Conservation (phyloP, 2,329 filamentous ascomycete genomes). For the Fusarium euwallaceae region DNA sequence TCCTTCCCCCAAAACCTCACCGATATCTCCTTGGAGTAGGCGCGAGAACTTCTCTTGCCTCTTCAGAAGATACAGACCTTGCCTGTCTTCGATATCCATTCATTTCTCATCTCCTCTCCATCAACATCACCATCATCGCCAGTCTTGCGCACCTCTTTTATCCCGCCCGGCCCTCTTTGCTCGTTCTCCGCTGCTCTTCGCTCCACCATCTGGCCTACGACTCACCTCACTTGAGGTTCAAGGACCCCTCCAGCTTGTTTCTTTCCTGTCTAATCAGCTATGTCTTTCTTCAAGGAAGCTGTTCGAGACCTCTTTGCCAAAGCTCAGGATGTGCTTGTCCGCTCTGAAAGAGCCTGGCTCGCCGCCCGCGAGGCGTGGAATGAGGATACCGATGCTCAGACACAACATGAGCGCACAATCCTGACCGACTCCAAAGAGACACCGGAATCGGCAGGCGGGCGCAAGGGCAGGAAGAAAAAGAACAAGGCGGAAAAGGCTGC, state of each 20-base stretch:
- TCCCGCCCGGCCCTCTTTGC: background rate
- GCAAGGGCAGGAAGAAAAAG: background rate
- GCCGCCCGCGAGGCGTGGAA: slow-evolving; percentile 19
- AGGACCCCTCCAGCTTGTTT: background rate
- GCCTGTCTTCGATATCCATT: background rate
- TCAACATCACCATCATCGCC: background rate
- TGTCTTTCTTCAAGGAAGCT: background rate
- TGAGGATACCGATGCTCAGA: background rate
- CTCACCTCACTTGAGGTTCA: background rate
- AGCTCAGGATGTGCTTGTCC: background rate
- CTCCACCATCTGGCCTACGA: background rate
- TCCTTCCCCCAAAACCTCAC: background rate
- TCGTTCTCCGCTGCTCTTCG: background rate
- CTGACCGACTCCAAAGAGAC: background rate
- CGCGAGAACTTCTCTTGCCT: background rate
- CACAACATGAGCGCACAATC: background rate
- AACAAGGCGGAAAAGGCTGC: background rate
- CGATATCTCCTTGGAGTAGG: background rate
- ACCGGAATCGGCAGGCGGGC: background rate
- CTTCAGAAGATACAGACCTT: background rate
- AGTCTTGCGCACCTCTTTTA: background rate
- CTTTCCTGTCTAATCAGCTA: background rate
- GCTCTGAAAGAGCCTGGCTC: background rate
- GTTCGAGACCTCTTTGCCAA: background rate
- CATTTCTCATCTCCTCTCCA: background rate